phyloP scores from a whole-genome alignment of 306 rosid genomes.

The Gleditsia sinensis region DNA sequence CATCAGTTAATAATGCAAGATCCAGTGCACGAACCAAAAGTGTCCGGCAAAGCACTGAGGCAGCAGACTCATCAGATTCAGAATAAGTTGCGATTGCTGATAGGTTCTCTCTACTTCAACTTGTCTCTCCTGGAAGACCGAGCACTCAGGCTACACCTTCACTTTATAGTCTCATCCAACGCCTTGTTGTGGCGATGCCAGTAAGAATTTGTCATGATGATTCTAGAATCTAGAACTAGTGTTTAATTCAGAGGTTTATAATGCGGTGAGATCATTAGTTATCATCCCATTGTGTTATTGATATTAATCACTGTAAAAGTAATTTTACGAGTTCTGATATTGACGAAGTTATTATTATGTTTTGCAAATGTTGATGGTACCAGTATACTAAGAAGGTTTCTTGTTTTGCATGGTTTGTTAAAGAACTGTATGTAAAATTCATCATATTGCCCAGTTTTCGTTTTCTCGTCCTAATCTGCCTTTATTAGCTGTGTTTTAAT shows the following conservation, averaged over 20 bases:
- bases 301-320: constrained; percentile 24
- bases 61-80: constrained; percentile 88
- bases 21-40: constrained; percentile 58
- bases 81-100: constrained; percentile 45
- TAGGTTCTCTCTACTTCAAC: constrained; percentile 9
- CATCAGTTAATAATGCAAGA: constrained; percentile 58
- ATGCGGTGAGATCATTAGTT: constrained; percentile 19
- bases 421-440: background rate
- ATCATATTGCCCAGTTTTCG: background rate
- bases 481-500: background rate
- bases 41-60: constrained; percentile 63
- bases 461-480: background rate
- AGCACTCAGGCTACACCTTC: constrained; percentile 12
- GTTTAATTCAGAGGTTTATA: constrained; percentile 8
- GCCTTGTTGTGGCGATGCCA: constrained; percentile 6
- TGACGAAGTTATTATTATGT: background rate
- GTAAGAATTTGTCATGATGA: constrained; percentile 1
- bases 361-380: background rate
- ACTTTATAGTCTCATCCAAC: background rate
- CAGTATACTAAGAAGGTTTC: background rate
- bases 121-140: background rate
- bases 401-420: background rate
- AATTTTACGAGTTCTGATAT: constrained; percentile 31
- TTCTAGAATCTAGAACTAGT: constrained; percentile 13
- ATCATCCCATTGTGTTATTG: constrained; percentile 9